Conservation (phyloP, 2,329 filamentous ascomycete species). For the Thielaviopsis musarum region DNA sequence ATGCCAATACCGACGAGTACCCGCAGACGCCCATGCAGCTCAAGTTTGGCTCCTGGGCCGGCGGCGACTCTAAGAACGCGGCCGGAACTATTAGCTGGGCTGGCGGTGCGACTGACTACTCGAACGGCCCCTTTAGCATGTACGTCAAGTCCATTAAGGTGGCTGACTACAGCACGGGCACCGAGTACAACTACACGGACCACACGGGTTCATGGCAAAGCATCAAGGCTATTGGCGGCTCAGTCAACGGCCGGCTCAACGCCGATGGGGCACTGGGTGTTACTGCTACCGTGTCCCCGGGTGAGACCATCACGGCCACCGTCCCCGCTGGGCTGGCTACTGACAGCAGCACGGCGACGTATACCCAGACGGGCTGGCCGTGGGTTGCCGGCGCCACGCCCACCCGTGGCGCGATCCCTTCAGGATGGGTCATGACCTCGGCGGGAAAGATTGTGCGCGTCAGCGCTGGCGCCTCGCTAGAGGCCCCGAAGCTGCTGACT, state of each 20-base stretch:
- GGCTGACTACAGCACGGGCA: conserved; percentile 86
- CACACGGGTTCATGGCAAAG: conserved; percentile 63
- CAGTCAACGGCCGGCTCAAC: conserved; percentile 51
- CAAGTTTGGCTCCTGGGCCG: conserved; percentile 83
- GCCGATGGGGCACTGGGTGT: conserved; percentile 33
- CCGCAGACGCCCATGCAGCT: conserved; percentile 93
- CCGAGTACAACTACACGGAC: conserved; percentile 67
- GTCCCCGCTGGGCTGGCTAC: conserved; percentile 52
- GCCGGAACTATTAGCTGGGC: conserved; percentile 82
- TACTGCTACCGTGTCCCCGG: conserved; percentile 33
- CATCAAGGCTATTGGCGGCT: conserved; percentile 65
- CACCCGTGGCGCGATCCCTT: conserved; percentile 45
- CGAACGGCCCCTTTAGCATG: conserved; percentile 73
- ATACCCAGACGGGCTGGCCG: conserved; percentile 47
- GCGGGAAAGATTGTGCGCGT: conserved; percentile 65
- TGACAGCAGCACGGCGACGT: conserved; percentile 34
- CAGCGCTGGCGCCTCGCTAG: conserved; percentile 35
- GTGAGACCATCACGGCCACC: conserved; percentile 48
- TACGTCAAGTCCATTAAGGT: conserved; percentile 57
- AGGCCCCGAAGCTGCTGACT: conserved; percentile 15
- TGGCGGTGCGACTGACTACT: conserved; percentile 70
- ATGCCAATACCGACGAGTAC: conserved; percentile 59
- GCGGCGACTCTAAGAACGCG: conserved; percentile 67
- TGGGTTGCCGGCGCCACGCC: conserved; percentile 44
- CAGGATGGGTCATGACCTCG: conserved; percentile 64